phyloP scores from a whole-genome alignment of 139 green algal genomes.

The Asterochloris sp. region DNA sequence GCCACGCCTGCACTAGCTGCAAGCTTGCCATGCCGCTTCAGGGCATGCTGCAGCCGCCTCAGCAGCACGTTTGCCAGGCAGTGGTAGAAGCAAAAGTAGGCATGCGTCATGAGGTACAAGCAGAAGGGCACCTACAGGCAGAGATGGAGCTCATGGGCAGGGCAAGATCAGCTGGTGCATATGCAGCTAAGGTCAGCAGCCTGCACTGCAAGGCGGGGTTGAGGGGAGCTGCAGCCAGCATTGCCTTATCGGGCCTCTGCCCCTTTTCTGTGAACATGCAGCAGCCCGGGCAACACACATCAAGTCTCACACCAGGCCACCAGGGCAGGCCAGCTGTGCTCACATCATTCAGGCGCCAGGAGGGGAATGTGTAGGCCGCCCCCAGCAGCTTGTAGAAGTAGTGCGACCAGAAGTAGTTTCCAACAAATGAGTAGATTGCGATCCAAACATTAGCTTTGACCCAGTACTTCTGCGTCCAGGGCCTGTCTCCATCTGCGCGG shows the following conservation, averaged over 20 bases:
- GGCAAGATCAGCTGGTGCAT: too few species aligned
- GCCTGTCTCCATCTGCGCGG: conserved; percentile 69
- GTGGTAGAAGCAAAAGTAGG: conserved; percentile 99
- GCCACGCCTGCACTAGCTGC: conserved; percentile 1
- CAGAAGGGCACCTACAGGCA: conserved; percentile 81
- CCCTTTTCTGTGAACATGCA: too few species aligned
- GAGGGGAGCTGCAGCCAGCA: too few species aligned
- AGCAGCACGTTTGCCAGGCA: conserved; percentile 87
- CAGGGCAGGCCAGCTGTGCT: neutral
- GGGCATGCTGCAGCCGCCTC: conserved; percentile 22
- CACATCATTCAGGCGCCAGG: conserved; percentile 78
- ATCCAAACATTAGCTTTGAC: conserved; percentile 98
- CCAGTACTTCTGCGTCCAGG: conserved; percentile 80
- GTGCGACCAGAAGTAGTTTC: conserved; percentile 99
- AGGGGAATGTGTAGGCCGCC: conserved; percentile 89
- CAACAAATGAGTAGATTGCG: conserved; percentile 93
- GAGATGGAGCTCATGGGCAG: too few species aligned
- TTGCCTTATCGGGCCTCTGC: too few species aligned
- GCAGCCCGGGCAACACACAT: too few species aligned
- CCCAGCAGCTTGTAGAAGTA: conserved; percentile 97
- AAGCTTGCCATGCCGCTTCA: neutral
- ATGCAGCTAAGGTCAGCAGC: too few species aligned
- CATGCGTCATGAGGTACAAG: conserved; percentile 97
- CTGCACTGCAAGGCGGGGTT: too few species aligned
- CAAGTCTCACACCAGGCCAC: too few species aligned